phyloP scores from a whole-genome alignment of 75 land plant genomes.

The Cunninghamia lanceolata region DNA sequence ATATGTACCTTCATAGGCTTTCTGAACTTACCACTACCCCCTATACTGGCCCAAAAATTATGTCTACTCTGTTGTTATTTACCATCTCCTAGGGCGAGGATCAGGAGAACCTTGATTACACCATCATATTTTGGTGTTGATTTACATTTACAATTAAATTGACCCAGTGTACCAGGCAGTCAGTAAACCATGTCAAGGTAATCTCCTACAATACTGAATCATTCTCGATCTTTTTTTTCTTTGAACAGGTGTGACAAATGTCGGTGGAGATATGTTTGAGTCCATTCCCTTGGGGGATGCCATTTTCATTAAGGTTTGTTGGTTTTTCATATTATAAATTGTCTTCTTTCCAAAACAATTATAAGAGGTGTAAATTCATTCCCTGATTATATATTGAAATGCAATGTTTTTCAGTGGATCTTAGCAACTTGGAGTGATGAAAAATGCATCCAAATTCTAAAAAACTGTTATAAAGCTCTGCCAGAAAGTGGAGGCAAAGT shows the following conservation, averaged over 20 bases:
- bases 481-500: constrained; percentile 54
- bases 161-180: no score
- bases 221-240: background rate
- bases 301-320: constrained; percentile 39
- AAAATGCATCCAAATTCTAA: constrained; percentile 40
- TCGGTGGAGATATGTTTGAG: constrained; percentile 38
- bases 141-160: no score
- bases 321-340: background rate
- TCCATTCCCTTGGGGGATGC: constrained; percentile 30
- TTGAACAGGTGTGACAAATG: constrained; percentile 27
- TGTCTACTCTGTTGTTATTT: no score
- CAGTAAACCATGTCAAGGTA: background rate
- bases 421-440: constrained; percentile 68
- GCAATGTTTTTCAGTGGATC: constrained; percentile 45
- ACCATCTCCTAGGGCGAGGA: no score
- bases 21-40: no score
- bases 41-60: no score
- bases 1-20: no score
- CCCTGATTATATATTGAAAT: background rate
- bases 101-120: no score
- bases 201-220: background rate
- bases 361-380: background rate
- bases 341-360: background rate
- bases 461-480: constrained; percentile 57
- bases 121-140: no score